These are phyloP conservation scores for Emmonsiellopsis sp. DNA, from an alignment of 2,329 filamentous ascomycete genomes.

Conservation along the genomic window DNA sequence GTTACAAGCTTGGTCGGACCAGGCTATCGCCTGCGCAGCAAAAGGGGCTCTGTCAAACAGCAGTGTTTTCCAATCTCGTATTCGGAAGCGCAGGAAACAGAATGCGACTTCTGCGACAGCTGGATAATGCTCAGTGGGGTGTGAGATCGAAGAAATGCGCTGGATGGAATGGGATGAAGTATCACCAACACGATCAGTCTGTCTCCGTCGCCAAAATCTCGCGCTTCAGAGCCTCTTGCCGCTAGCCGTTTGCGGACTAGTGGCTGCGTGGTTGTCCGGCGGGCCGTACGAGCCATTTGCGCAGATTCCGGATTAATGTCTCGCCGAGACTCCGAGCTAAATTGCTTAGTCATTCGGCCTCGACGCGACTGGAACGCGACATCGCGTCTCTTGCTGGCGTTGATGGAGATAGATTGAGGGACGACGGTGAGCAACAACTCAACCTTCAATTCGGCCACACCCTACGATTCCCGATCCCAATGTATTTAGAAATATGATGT, in stretches of 20 bases:
- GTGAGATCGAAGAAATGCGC: neutral
- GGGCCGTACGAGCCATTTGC: neutral
- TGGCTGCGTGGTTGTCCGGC: neutral
- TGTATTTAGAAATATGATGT: no score
- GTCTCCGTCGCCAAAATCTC: constrained; percentile 12
- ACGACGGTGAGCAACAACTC: no score
- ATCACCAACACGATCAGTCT: constrained; percentile 8
- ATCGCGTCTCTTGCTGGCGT: neutral
- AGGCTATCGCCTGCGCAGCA: constrained; percentile 5
- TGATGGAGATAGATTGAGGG: neutral
- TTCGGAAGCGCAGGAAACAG: neutral
- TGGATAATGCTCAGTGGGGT: neutral
- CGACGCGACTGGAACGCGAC: neutral
- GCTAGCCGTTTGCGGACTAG: constrained; percentile 12
- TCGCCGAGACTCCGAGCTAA: neutral
- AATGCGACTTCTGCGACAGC: neutral
- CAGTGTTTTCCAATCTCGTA: neutral
- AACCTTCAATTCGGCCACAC: neutral
- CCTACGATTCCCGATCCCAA: neutral
- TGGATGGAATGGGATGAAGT: neutral
- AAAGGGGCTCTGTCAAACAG: constrained; percentile 4
- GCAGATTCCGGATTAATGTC: neutral
- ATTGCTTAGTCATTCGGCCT: neutral
- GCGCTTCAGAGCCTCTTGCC: constrained; percentile 8
- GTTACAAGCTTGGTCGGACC: constrained; percentile 7